These are phyloP conservation scores for Nymphaea colorata DNA, from an alignment of 164 flowering plant species.

Conservation along the genomic window DNA sequence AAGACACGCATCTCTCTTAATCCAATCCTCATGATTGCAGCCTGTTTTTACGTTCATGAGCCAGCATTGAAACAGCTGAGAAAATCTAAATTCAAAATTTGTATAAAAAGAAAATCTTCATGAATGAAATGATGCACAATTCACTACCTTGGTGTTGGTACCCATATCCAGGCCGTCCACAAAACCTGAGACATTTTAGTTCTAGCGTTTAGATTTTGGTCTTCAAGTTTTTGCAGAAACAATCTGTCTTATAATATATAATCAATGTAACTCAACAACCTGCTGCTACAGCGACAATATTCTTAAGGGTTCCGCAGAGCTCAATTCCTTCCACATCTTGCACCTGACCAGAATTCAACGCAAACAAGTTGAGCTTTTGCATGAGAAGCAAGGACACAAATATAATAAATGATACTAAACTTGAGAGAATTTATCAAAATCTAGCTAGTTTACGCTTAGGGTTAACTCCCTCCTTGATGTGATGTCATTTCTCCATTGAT, in stretches of 20 bases:
- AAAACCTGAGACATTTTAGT: conserved; percentile 38
- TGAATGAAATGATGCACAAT: background rate
- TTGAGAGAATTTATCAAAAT: no score
- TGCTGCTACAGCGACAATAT: conserved; percentile 93
- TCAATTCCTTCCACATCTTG: conserved; percentile 96
- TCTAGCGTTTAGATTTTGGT: background rate
- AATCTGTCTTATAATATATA: no score
- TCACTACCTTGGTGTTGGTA: conserved; percentile 74
- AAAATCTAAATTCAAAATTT: no score
- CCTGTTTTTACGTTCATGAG: conserved; percentile 25
- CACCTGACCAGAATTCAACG: conserved; percentile 31
- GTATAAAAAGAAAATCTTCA: background rate
- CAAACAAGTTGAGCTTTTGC: no score
- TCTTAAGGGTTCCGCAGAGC: conserved; percentile 90
- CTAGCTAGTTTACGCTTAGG: no score
- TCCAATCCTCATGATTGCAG: conserved; percentile 97
- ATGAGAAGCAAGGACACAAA: no score
- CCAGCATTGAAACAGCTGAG: background rate
- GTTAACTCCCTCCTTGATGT: no score
- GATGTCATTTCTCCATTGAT: no score
- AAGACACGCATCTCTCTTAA: conserved; percentile 85
- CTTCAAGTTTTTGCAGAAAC: background rate
- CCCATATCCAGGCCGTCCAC: conserved; percentile 98
- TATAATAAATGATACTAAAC: no score
- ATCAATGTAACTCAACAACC: conserved; percentile 22